Conservation (phyloP, 352 stramenopile genomes). For the Pythium periplocum region DNA sequence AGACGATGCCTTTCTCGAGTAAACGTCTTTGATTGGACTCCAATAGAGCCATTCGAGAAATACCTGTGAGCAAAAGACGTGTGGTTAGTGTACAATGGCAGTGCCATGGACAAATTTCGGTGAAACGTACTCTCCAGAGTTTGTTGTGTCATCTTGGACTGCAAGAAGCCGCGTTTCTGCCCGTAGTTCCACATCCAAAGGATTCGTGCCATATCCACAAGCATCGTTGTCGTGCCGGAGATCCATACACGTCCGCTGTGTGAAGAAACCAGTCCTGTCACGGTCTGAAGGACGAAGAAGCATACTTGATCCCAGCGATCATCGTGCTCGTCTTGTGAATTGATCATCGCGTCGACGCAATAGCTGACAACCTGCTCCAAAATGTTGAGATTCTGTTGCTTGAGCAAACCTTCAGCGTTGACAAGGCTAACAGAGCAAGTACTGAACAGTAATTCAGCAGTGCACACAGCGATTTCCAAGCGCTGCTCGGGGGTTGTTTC, state of each 20-base stretch:
- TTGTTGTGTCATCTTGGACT: constrained; percentile 70
- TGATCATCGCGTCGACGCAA: constrained; percentile 54
- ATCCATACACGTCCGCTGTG: constrained; percentile 57
- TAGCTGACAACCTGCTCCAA: constrained; percentile 70
- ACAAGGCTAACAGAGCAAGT: constrained; percentile 51
- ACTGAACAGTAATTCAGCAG: constrained; percentile 63
- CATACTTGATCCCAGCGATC: constrained; percentile 39
- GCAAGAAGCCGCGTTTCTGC: constrained; percentile 27
- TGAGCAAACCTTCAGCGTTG: constrained; percentile 56
- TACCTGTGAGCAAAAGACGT: constrained; percentile 17
- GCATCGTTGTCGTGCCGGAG: constrained; percentile 42
- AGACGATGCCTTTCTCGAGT: constrained; percentile 45
- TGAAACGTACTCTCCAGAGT: constrained; percentile 62
- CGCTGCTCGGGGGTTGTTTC: constrained; percentile 40
- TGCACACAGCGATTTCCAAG: constrained; percentile 49
- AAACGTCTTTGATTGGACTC: constrained; percentile 56
- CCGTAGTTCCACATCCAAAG: constrained; percentile 75
- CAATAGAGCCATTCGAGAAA: constrained; percentile 55
- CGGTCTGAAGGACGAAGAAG: constrained; percentile 65
- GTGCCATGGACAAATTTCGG: too few species aligned
- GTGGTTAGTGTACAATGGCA: too few species aligned
- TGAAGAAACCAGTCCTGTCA: constrained; percentile 59
- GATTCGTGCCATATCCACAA: constrained; percentile 66
- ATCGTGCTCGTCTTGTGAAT: constrained; percentile 24
- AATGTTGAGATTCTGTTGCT: constrained; percentile 30